Percentiles rank a stretch among this genome's conserved stretches.
Conservation (phyloP, 495 filamentous ascomycete genomes). For the Podospora didyma region DNA sequence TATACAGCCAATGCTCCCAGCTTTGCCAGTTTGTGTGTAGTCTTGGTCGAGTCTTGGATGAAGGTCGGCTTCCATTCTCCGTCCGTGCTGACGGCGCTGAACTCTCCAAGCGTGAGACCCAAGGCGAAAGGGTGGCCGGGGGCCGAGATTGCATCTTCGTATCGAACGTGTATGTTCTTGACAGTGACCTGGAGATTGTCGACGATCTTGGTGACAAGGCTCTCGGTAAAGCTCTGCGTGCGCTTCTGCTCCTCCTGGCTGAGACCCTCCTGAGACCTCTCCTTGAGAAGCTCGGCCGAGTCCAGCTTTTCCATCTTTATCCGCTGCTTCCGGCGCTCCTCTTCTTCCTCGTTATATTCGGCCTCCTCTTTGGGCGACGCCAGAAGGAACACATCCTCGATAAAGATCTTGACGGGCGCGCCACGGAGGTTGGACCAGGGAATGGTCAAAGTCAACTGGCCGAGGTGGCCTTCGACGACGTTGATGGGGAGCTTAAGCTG, state of each 20-base stretch:
- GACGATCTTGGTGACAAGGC: slow-evolving; percentile 89
- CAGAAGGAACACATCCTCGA: slow-evolving; percentile 93
- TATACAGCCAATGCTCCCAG: slow-evolving; percentile 86
- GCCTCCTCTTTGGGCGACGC: slow-evolving; percentile 92
- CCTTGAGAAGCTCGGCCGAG: slow-evolving; percentile 88
- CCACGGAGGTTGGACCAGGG: slow-evolving; percentile 95
- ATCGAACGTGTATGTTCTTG: slow-evolving; percentile 96
- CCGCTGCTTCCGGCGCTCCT: slow-evolving; percentile 72
- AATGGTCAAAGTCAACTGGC: slow-evolving; percentile 82
- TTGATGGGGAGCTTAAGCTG: slow-evolving; percentile 94
- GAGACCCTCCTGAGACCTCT: slow-evolving; percentile 87
- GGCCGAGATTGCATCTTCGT: slow-evolving; percentile 94
- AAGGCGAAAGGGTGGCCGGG: slow-evolving; percentile 92
- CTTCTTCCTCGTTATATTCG: slow-evolving; percentile 89
- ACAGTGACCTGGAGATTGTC: slow-evolving; percentile 96
- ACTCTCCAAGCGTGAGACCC: slow-evolving; percentile 86
- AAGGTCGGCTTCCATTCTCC: slow-evolving; percentile 90
- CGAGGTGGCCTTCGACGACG: slow-evolving; percentile 91
- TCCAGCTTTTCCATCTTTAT: slow-evolving; percentile 98
- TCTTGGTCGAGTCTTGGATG: slow-evolving; percentile 75
- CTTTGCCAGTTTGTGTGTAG: slow-evolving; percentile 88
- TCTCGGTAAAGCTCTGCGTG: slow-evolving; percentile 94
- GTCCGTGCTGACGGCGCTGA: slow-evolving; percentile 94
- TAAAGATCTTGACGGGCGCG: slow-evolving; percentile 88
- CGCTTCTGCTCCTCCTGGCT: slow-evolving; percentile 91